phyloP scores from a whole-genome alignment of 805 yeast genomes.

The Kazachstania bromeliacearum region DNA sequence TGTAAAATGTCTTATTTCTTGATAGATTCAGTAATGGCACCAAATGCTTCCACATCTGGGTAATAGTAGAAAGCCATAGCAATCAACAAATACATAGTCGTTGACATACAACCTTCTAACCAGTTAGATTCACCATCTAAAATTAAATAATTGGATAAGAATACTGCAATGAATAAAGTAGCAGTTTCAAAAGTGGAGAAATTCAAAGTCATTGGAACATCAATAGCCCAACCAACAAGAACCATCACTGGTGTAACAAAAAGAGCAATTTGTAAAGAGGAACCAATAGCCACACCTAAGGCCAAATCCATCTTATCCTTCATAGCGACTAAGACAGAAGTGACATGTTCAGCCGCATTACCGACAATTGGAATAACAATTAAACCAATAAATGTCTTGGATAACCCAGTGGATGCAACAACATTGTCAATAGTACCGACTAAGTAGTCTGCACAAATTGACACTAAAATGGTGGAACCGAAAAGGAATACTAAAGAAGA shows the following conservation, averaged over 20 bases:
- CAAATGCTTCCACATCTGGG: conserved; percentile 43
- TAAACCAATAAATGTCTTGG: conserved; percentile 91
- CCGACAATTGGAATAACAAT: conserved; percentile 94
- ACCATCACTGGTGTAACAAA: conserved; percentile 96
- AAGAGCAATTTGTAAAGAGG: conserved; percentile 88
- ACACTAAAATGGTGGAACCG: conserved; percentile 65
- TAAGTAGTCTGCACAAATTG: conserved; percentile 85
- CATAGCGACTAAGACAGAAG: conserved; percentile 90
- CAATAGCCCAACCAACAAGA: conserved; percentile 83
- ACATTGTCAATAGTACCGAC: conserved; percentile 90
- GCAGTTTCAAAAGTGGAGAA: conserved; percentile 93
- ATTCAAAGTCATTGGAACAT: conserved; percentile 85
- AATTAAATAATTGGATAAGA: conserved; percentile 76
- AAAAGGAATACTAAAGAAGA: conserved; percentile 49
- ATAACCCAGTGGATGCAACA: conserved; percentile 73
- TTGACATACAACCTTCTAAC: conserved; percentile 91
- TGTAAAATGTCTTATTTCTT: background rate
- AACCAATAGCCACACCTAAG: conserved; percentile 92
- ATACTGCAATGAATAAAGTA: conserved; percentile 79
- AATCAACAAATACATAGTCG: conserved; percentile 76
- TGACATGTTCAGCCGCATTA: conserved; percentile 97
- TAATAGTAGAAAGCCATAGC: conserved; percentile 86
- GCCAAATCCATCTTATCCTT: conserved; percentile 97
- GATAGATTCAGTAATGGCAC: background rate
- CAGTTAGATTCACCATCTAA: conserved; percentile 93